Base-by-base conservation (phyloP, 352 stramenopile species). In the Globisporangium nodosum region DNA sequence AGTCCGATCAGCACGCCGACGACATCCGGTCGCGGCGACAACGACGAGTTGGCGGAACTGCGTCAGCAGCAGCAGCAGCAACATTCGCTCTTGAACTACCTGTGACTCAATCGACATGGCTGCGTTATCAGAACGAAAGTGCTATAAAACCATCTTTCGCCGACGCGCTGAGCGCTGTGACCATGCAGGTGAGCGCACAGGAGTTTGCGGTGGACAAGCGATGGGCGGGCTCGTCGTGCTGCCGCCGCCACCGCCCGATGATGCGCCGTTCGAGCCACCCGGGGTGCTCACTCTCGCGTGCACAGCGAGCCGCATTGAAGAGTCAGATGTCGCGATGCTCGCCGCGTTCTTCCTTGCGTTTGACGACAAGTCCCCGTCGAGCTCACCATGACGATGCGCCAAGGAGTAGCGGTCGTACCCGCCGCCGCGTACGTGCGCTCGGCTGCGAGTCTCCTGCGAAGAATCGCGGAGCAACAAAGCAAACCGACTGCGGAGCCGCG, bases 31-130 rank as follows among this genome's bases (percentile, higher is more conserved):
- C 48, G 56, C 72, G 61, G 40, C 63, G 67, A 37, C 40, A 21
- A 52, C 24, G 21, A 47, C 33, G 47, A 58, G n/a, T 33, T 39
- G 8, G 20, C 47, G 16, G 33, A 50, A 46, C 51, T 54, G 42
- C 49, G 15, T 43, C 30, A 54, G 13, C 18, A 45, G 11, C 7
- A 54, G 42, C 49, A 20, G 56, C 58, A 16, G 35, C 61, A 71
- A 45, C 62, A 74, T 21, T 43, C 73, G 54, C 61, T 81, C 64
- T 73, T 87, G 75, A 84, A 75, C 71, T 85, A 84, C 71, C 84
- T 87, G 82, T 87, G 66, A 81, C 54, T 58, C 59, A 53, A 55
- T 70, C 72, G 24, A 27, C 24, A 27, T 27, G 24, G 24, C 24
- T 27, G 24, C 24, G 35, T 40, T 40, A 40, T 40, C 35, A 40